Evolutionary conservation across 805 yeast species (phyloP).

Genomic region (Saccharomycopsis olivae): DNA sequence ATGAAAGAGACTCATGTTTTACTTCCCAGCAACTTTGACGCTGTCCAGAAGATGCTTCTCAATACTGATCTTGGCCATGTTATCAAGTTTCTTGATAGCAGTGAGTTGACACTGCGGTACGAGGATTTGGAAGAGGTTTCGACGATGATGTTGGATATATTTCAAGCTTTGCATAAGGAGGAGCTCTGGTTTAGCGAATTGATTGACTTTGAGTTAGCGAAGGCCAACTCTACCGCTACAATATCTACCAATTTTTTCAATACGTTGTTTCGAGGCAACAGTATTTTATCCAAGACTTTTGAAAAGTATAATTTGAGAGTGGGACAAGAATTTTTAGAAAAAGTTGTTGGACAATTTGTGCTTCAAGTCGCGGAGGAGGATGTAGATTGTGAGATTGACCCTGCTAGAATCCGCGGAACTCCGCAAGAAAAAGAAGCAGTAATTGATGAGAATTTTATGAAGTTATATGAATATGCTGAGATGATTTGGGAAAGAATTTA

Average conservation of each 20-base stretch:
- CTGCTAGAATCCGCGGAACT: slow-evolving; percentile 36
- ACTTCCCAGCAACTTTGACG: slow-evolving; percentile 47
- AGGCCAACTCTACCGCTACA: slow-evolving; percentile 14
- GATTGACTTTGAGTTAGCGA: slow-evolving; percentile 53
- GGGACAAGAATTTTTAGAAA: slow-evolving; percentile 71
- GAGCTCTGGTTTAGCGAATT: slow-evolving; percentile 64
- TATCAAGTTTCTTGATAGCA: slow-evolving; percentile 34
- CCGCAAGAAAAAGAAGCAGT: slow-evolving; percentile 30
- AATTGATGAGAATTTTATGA: slow-evolving; percentile 37
- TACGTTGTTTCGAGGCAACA: slow-evolving; percentile 74
- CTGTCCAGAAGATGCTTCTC: slow-evolving; percentile 50
- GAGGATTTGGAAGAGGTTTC: slow-evolving; percentile 45
- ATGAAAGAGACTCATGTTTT: slow-evolving; percentile 46
- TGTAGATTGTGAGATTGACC: slow-evolving; percentile 73
- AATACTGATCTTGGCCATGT: slow-evolving; percentile 43
- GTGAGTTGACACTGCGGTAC: slow-evolving; percentile 23
- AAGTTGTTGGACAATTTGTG: slow-evolving; percentile 62
- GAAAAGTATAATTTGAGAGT: slow-evolving; percentile 67
- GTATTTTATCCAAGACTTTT: slow-evolving; percentile 69
- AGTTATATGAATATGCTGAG: slow-evolving; percentile 40
- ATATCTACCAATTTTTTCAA: slow-evolving; percentile 36
- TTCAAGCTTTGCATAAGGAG: slow-evolving; percentile 59
- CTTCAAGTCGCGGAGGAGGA: slow-evolving; percentile 39
- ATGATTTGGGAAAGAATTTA: slow-evolving; percentile 59
- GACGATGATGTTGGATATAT: slow-evolving; percentile 56